These are phyloP conservation scores for Gyromitra esculenta DNA, from an alignment of 2,329 filamentous ascomycete genomes.

Conservation along the genomic window DNA sequence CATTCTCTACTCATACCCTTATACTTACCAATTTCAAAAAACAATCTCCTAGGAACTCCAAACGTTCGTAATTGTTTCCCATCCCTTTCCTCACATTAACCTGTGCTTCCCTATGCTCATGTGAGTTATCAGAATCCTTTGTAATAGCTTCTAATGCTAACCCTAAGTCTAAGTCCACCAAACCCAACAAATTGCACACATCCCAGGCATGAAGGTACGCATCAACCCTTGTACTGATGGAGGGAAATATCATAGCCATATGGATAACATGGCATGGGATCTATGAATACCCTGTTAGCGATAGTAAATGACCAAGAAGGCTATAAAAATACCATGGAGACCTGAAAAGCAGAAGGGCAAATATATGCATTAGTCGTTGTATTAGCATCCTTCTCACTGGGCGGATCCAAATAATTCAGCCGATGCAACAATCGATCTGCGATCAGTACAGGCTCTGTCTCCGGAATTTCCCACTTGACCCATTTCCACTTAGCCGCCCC, in stretches of 20 bases:
- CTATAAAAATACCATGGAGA: conserved; percentile 74
- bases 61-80: conserved; percentile 92
- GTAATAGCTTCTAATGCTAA: conserved; percentile 89
- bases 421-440: conserved; percentile 78
- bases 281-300: conserved; percentile 61
- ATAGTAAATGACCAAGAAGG: background rate
- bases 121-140: conserved; percentile 87
- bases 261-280: conserved; percentile 75
- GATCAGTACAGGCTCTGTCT: conserved; percentile 81
- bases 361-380: conserved; percentile 70
- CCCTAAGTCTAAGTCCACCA: conserved; percentile 70
- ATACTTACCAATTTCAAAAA: conserved; percentile 80
- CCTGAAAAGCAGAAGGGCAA: conserved; percentile 77
- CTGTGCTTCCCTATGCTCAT: conserved; percentile 74
- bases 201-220: conserved; percentile 82
- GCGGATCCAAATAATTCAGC: conserved; percentile 83
- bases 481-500: conserved; percentile 61
- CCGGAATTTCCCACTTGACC: conserved; percentile 66
- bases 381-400: conserved; percentile 66
- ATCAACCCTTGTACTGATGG: conserved; percentile 85
- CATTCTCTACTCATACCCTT: background rate
- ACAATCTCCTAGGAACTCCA: conserved; percentile 92
- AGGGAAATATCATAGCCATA: conserved; percentile 80
- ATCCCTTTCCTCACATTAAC: conserved; percentile 83
- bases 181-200: conserved; percentile 71